Base-by-base conservation (phyloP, 768 basidiomycete genomes). In the Macrolepiota fuliginosa region DNA sequence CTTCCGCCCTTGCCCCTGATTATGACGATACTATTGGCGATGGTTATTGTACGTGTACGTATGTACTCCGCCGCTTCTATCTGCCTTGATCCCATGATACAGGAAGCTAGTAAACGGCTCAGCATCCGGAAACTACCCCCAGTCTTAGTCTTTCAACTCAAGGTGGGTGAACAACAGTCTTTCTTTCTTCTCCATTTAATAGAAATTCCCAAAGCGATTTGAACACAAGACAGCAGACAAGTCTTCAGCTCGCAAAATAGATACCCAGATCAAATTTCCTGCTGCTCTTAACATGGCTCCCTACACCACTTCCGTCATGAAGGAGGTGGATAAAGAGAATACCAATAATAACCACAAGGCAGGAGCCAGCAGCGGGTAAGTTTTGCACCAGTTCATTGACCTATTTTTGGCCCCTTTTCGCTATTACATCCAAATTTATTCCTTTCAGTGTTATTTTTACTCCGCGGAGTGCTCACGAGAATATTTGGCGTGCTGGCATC, bases 71-170 rank as follows among this genome's bases (percentile, higher is more conserved):
- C 24, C 15, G 7, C 24, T 45, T 39, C n/a, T 19, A 35, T 24
- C 19, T 61, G 54, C 53, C 42, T 17, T 61, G 36, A 39, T 61
- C 25, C 29, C 35, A 45, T 61, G 24, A 29, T 49, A 12, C 71
- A 92, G 83, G 87, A 90, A 66, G 91, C 90, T 0, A 92, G 85
- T 65, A 94, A 96, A 70, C 87, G 92, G 6, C 77, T 98, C 54
- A 92, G 90, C 66, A 88, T 98, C 66, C 85, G 83, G 54, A 90
- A 88, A 66, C 79, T 98, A 7, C 95, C 96, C 0, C 89, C 92
- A 0, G 94, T 96, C 0, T 77, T 98, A 51, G 92, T 91, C 66
- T 92, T 98, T 67, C 96, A 98, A 71, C 89, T 98, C 79, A 98
- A 98, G 83, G 96, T 92, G 62, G 54, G 66, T 19, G 17, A 5